A percentile compares a stretch with the other conserved stretches of the same genome.
Evolutionary conservation across 805 yeast species (phyloP).

Genomic region (Candida morakotiae): DNA sequence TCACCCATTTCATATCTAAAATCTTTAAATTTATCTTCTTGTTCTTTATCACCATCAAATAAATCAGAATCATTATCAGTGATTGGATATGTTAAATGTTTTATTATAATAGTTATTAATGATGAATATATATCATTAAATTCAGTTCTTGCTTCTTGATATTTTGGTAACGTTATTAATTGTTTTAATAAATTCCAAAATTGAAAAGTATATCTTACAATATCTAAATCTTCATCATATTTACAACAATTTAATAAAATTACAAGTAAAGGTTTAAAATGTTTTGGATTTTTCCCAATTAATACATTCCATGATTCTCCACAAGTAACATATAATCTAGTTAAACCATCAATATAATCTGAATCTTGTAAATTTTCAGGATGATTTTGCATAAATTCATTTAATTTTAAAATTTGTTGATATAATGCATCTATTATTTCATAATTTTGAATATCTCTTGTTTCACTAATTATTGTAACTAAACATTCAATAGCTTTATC

Average conservation of each 20-base stretch:
- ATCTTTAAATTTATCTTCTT: constrained; percentile 88
- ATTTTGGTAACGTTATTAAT: constrained; percentile 57
- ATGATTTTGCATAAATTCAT: constrained; percentile 38
- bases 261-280: constrained; percentile 70
- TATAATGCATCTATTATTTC: constrained; percentile 63
- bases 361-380: constrained; percentile 50
- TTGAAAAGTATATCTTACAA: constrained; percentile 84
- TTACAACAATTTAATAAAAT: constrained; percentile 68
- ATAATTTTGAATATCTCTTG: constrained; percentile 67
- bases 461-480: constrained; percentile 76
- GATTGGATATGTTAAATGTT: constrained; percentile 72
- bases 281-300: constrained; percentile 66
- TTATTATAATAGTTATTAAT: constrained; percentile 57
- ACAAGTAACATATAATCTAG: constrained; percentile 82
- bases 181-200: constrained; percentile 87
- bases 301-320: constrained; percentile 94
- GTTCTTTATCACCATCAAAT: constrained; percentile 68
- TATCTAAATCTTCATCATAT: constrained; percentile 79
- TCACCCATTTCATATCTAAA: constrained; percentile 97
- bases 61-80: constrained; percentile 24
- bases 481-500: constrained; percentile 86
- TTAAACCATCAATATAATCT: constrained; percentile 63
- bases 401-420: constrained; percentile 61
- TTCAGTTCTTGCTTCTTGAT: constrained; percentile 46
- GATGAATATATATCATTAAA: constrained; percentile 54